Conservation (phyloP, 1,139 yeast genomes). For the Yamadazyma dushanensis region DNA sequence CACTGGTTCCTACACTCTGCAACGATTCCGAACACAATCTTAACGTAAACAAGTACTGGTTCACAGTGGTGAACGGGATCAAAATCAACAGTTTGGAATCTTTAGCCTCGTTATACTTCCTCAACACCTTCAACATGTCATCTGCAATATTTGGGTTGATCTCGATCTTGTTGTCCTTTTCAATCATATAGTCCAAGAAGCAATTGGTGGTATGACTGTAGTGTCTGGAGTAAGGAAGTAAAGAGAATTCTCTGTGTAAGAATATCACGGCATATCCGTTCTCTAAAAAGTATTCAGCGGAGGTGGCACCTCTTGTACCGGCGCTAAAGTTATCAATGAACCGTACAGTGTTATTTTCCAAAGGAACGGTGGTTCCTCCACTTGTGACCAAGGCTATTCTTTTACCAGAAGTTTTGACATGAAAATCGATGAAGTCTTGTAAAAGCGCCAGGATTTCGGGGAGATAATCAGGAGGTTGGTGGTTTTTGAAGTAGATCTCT, state of each 20-base stretch:
- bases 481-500: conserved; percentile 68
- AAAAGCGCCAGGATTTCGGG: conserved; percentile 59
- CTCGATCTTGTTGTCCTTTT: conserved; percentile 51
- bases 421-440: conserved; percentile 55
- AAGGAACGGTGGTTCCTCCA: conserved; percentile 98
- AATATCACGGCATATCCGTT: conserved; percentile 90
- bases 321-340: conserved; percentile 97
- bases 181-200: conserved; percentile 79
- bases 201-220: conserved; percentile 84
- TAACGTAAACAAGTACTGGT: conserved; percentile 86
- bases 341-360: conserved; percentile 93
- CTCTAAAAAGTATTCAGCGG: conserved; percentile 87
- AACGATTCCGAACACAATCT: conserved; percentile 64
- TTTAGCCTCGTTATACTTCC: conserved; percentile 63
- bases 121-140: conserved; percentile 63
- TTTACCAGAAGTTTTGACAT: conserved; percentile 37
- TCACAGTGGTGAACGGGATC: conserved; percentile 92
- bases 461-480: conserved; percentile 74
- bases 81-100: conserved; percentile 60
- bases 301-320: conserved; percentile 96
- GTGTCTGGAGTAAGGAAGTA: conserved; percentile 87
- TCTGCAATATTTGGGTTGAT: conserved; percentile 62
- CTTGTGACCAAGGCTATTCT: conserved; percentile 82
- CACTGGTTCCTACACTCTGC: conserved; percentile 51
- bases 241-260: conserved; percentile 86